Base-by-base conservation (phyloP, 2,329 filamentous ascomycete species). In the Colletotrichum sojae region DNA sequence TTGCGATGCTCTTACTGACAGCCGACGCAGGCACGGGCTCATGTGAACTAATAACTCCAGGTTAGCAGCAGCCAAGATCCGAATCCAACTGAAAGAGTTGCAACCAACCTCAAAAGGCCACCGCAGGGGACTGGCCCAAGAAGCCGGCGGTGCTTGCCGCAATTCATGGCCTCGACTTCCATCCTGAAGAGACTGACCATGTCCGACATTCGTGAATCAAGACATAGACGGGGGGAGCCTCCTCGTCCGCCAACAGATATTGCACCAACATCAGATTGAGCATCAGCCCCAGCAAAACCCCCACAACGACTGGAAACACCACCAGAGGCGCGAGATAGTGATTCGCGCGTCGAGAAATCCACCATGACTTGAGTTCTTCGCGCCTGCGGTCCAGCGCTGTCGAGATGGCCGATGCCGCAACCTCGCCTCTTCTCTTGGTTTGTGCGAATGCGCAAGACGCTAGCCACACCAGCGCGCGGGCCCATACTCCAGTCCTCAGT, bases 201-300 rank as follows among this genome's bases (percentile, higher is more conserved):
- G 55, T 40, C 8, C 18, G 62, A 36, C 67, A 69, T 13, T 45
- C 36, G 18, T 69, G 67, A 15, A 69, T 49, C 45, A 69, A 36
- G 22, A 60, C 56, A n/a, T 69, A 69, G 16, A 39, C 27, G 18
- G 49, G 67, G 8, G 43, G 63, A 20, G 36, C 31, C 2, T 46
- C 43, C 16, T 36, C 36, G 25, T 8, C 18, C 31, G 2, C 31
- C 6, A 31, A 6, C 6, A 31, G 3, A 10, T 22, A 18, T 6
- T n/a, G 45, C 20, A 22, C 12, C 43, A 67, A 2, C 4, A 16
- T 16, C 18, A 54, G 16, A 15, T 40, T 22, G 25, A 54, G n/a
- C 18, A 13, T 20, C 2, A 31, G 13, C 5, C 15, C 18, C 6
- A 39, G 13, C 9, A 39, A 43, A n/a, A 51, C 0, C n/a, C 49